These are phyloP conservation scores for Rhizodiscina lignyota DNA, from an alignment of 495 filamentous ascomycete species.

Conservation along the genomic window DNA sequence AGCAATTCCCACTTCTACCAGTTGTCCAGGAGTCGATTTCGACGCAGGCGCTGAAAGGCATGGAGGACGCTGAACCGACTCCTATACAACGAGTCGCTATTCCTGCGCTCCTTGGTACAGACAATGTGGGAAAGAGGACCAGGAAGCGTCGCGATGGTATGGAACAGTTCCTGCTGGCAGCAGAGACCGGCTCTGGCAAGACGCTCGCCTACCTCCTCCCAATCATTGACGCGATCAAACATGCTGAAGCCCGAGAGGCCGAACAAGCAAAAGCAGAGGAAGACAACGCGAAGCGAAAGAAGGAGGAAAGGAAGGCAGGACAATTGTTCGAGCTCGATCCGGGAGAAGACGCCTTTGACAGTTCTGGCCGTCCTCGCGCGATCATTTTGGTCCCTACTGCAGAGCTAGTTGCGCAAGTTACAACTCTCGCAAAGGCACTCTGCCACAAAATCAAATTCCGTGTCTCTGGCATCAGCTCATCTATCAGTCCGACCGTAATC, in stretches of 20 bases:
- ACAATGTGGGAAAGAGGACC: slow-evolving; percentile 13
- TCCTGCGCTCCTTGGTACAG: slow-evolving; percentile 48
- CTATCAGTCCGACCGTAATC: slow-evolving; percentile 60
- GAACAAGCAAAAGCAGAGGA: slow-evolving; percentile 29
- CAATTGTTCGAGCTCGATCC: slow-evolving; percentile 37
- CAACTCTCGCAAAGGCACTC: slow-evolving; percentile 56
- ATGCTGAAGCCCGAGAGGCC: slow-evolving; percentile 43
- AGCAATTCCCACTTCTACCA: slow-evolving; percentile 59
- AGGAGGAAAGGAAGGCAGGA: too few relatives aligned
- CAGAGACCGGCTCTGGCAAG: slow-evolving; percentile 94
- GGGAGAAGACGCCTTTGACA: slow-evolving; percentile 7
- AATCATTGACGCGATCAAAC: slow-evolving; percentile 65
- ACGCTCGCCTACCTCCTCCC: slow-evolving; percentile 85
- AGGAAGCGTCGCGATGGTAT: slow-evolving; percentile 21
- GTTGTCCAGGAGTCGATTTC: slow-evolving; percentile 55
- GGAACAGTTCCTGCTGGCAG: slow-evolving; percentile 72
- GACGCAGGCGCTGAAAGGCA: slow-evolving; percentile 50
- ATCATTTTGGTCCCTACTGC: slow-evolving; percentile 87
- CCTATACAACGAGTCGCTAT: slow-evolving; percentile 81
- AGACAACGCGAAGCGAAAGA: slow-evolving; percentile 27
- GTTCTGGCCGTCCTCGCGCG: slow-evolving; percentile 59
- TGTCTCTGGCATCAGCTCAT: slow-evolving; percentile 61
- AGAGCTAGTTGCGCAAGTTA: slow-evolving; percentile 83
- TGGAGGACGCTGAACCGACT: slow-evolving; percentile 60
- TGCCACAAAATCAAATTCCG: slow-evolving; percentile 73